Evolutionary conservation across 2,329 filamentous ascomycete genomes (phyloP).

Genomic region (Trichoderma koningii): DNA sequence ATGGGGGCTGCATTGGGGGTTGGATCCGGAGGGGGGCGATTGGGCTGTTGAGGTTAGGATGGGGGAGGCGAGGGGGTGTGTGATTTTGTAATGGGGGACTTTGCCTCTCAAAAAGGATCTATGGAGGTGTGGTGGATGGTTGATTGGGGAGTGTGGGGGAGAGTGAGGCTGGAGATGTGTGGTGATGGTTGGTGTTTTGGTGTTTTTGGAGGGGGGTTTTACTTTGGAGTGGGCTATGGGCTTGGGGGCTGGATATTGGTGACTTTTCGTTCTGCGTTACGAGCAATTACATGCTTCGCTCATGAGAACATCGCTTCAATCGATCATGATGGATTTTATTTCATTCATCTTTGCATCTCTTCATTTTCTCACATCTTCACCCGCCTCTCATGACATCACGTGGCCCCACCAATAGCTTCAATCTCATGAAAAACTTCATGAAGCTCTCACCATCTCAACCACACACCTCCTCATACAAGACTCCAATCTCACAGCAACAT

Average conservation of each 20-base stretch:
- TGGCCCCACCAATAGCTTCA: constrained; percentile 30
- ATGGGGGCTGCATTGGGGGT: constrained; percentile 51
- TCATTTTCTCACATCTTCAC: not conserved
- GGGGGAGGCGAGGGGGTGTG: constrained; percentile 34
- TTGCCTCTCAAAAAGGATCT: no score
- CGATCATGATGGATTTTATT: not conserved
- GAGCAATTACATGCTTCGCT: not conserved
- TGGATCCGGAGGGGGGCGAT: constrained; percentile 46
- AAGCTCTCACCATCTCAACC: constrained; percentile 20
- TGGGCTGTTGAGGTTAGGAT: constrained; percentile 42
- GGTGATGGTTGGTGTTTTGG: not conserved
- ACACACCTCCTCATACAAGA: not conserved
- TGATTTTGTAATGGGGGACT: constrained; percentile 38
- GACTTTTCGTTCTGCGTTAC: not conserved
- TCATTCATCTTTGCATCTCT: no score
- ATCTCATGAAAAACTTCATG: constrained; percentile 21
- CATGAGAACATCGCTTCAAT: not conserved
- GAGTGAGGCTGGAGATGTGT: not conserved
- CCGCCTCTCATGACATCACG: constrained; percentile 31
- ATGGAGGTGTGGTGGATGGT: not conserved
- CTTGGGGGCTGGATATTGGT: no score
- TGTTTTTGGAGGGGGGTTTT: not conserved
- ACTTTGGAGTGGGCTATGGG: not conserved
- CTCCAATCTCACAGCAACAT: not conserved
- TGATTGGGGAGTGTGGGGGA: not conserved